phyloP scores from a whole-genome alignment of 345 rosid species.

The Iberis pinnata region DNA sequence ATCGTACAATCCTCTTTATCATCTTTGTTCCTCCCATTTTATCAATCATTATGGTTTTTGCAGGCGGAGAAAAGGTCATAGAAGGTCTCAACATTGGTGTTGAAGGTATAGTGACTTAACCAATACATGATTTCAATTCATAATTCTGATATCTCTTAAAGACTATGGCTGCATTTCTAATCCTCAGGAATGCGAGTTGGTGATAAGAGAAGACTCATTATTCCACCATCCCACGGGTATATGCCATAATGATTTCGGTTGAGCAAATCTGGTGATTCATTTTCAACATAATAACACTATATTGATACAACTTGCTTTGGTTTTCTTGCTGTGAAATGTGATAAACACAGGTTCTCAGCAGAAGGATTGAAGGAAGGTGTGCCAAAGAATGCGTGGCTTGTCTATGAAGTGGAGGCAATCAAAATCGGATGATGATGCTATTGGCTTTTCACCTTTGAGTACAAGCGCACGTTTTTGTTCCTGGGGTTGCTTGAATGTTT shows the following conservation, averaged over 20 bases:
- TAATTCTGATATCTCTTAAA: background rate
- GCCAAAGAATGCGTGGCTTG: conserved; percentile 67
- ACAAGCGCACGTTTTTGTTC: background rate
- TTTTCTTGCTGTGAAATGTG: conserved; percentile 7
- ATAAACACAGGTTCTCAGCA: conserved; percentile 39
- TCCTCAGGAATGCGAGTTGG: conserved; percentile 78
- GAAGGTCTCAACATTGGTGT: conserved; percentile 47
- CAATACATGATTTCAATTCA: background rate
- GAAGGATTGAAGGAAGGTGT: conserved; percentile 39
- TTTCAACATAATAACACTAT: background rate
- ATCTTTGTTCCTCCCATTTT: conserved; percentile 6
- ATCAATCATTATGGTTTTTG: conserved; percentile 1
- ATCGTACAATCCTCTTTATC: background rate
- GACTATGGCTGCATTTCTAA: background rate
- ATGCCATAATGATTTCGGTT: conserved; percentile 14
- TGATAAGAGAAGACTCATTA: conserved; percentile 63
- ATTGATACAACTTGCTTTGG: background rate
- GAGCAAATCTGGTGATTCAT: background rate
- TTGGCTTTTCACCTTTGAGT: background rate
- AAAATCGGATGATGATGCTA: conserved; percentile 38
- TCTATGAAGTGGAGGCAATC: conserved; percentile 58
- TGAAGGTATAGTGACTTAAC: conserved; percentile 41
- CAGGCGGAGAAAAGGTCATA: conserved; percentile 40
- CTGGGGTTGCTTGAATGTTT: background rate
- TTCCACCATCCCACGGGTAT: conserved; percentile 89